phyloP scores from a whole-genome alignment of 2,329 filamentous ascomycete species.

The Phoma herbarum region DNA sequence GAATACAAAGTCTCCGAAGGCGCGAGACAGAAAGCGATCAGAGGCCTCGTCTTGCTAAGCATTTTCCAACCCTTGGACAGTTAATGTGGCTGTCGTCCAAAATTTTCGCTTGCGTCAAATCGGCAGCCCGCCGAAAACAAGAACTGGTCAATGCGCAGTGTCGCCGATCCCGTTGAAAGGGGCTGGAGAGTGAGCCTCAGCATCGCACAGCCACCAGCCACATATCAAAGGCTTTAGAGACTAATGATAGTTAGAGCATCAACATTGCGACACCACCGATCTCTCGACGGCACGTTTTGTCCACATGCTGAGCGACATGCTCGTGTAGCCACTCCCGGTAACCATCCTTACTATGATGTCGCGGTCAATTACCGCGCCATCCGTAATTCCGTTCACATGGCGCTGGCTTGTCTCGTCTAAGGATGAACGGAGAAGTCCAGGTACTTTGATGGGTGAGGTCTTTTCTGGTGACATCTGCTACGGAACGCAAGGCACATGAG shows the following conservation, averaged over 20 bases:
- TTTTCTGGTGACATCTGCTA: neutral
- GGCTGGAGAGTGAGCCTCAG: slow-evolving; percentile 14
- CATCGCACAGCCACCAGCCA: slow-evolving; percentile 18
- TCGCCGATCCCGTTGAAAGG: slow-evolving; percentile 9
- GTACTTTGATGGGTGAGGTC: neutral
- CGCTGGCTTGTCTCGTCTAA: neutral
- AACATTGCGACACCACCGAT: neutral
- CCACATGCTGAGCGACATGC: too few species aligned
- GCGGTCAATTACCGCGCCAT: neutral
- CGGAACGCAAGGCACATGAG: slow-evolving; percentile 19
- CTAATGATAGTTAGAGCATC: neutral
- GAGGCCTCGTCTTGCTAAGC: neutral
- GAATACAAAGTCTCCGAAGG: neutral
- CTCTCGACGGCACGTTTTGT: neutral
- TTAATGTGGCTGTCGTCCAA: neutral
- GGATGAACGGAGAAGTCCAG: neutral
- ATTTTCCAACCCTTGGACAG: neutral
- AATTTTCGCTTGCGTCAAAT: neutral
- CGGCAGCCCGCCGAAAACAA: slow-evolving; percentile 3
- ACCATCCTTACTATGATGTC: neutral
- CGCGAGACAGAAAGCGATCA: neutral
- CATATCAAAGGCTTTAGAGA: slow-evolving; percentile 2
- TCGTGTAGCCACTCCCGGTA: neutral
- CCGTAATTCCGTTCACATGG: neutral
- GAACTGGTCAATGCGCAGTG: neutral